Percentiles rank a stretch among this genome's conserved stretches.
Conservation (phyloP, 108 stramenopile species). For the Pseudonitzschia pungens region DNA sequence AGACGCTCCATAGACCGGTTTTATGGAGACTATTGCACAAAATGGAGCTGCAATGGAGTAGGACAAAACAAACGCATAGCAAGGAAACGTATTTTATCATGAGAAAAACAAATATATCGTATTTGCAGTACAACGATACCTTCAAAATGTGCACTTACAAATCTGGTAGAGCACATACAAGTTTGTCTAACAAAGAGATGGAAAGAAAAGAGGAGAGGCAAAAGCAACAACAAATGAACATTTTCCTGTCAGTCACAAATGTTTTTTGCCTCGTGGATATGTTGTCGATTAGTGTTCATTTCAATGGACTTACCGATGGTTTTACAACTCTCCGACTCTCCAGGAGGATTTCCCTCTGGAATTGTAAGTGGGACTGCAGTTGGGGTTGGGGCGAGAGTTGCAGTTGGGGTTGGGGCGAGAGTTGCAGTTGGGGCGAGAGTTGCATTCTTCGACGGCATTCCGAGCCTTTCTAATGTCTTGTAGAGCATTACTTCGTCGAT, state of each 20-base stretch:
- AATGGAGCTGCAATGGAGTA: constrained; percentile 26
- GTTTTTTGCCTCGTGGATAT: not conserved
- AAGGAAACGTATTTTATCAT: not conserved
- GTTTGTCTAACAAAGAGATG: not conserved
- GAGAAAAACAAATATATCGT: not conserved
- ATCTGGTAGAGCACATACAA: not conserved
- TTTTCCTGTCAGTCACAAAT: not conserved
- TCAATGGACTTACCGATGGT: not conserved
- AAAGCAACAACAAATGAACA: not conserved
- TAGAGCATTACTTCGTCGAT: constrained; percentile 16
- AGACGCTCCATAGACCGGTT: constrained; percentile 7
- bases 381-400: not conserved
- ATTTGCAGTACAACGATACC: not conserved
- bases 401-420: not conserved
- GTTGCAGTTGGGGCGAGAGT: not conserved
- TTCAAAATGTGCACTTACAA: constrained; percentile 5
- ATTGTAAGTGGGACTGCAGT: too few relatives aligned
- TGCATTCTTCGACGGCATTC: constrained; percentile 1
- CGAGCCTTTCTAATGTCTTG: not conserved
- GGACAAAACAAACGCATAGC: not conserved
- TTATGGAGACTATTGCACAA: not conserved
- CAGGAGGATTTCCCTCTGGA: too few relatives aligned
- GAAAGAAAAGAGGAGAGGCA: not conserved
- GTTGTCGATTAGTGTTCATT: not conserved
- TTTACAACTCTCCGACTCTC: not conserved